A percentile compares a stretch with the other conserved stretches of the same genome.
Conservation (phyloP, 2,329 filamentous ascomycete species). For the Cladosporium halotolerans region DNA sequence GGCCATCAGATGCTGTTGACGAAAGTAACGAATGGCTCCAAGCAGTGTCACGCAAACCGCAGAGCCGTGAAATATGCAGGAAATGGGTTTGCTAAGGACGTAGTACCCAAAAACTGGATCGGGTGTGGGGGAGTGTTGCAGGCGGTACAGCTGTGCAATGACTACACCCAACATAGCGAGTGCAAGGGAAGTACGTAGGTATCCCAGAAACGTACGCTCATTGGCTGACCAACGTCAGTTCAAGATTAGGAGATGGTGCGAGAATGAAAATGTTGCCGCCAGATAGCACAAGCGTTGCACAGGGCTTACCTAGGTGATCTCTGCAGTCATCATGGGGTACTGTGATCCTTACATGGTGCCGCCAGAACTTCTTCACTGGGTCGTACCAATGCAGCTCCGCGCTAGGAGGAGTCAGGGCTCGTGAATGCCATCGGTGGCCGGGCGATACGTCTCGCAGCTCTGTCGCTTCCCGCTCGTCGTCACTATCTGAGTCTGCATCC, state of each 20-base stretch:
- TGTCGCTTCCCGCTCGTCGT: constrained; percentile 30
- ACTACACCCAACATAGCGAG: constrained; percentile 61
- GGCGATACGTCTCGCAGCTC: constrained; percentile 22
- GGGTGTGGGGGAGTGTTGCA: constrained; percentile 46
- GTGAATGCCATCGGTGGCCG: not conserved
- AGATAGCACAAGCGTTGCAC: not conserved
- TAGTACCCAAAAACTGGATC: constrained; percentile 52
- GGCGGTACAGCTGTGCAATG: constrained; percentile 61
- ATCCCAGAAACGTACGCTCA: constrained; percentile 68
- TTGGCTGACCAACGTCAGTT: constrained; percentile 49
- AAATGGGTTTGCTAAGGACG: constrained; percentile 55
- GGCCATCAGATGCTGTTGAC: constrained; percentile 54
- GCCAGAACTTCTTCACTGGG: constrained; percentile 42
- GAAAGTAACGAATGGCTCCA: constrained; percentile 56
- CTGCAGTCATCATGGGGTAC: constrained; percentile 47
- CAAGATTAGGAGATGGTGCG: not conserved
- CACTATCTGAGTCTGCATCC: constrained; percentile 7
- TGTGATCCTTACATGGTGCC: constrained; percentile 43
- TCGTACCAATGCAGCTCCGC: constrained; percentile 31
- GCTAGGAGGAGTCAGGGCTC: constrained; percentile 2
- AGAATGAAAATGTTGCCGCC: not conserved
- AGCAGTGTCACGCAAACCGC: constrained; percentile 47
- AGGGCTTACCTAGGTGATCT: constrained; percentile 50
- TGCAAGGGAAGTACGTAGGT: constrained; percentile 64
- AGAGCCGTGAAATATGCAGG: constrained; percentile 42